Percentiles rank a stretch among this genome's conserved stretches.
phyloP scores from a whole-genome alignment of 106 monocot genomes.

The Narthecium ossifragum region DNA sequence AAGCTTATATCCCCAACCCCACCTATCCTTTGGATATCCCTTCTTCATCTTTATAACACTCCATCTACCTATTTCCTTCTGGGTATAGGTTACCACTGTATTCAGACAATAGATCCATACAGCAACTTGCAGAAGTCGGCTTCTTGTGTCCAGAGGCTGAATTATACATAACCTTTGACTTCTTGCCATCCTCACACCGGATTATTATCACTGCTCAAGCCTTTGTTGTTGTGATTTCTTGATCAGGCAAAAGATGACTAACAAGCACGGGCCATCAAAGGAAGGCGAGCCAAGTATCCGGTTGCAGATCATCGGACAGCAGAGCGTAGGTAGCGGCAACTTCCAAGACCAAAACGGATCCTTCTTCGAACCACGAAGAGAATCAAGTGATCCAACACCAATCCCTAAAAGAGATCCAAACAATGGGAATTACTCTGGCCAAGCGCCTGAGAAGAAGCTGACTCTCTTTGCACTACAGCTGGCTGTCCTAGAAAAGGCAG shows the following conservation, averaged over 20 bases:
- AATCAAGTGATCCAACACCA: not conserved
- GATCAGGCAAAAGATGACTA: not conserved
- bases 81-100: too few relatives aligned
- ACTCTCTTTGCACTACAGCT: slow-evolving; percentile 12
- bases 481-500: slow-evolving; percentile 12
- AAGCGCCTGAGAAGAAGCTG: slow-evolving; percentile 14
- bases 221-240: too few relatives aligned
- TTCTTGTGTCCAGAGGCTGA: too few relatives aligned
- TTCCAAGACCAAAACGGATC: not conserved
- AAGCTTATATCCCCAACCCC: too few relatives aligned
- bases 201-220: too few relatives aligned
- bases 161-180: too few relatives aligned
- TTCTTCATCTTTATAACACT: too few relatives aligned
- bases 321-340: not conserved
- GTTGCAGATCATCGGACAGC: not conserved
- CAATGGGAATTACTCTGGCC: not conserved
- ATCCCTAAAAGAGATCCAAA: not conserved
- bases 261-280: not conserved
- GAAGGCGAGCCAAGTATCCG: not conserved
- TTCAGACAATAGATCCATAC: too few relatives aligned
- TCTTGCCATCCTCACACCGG: too few relatives aligned
- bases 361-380: not conserved
- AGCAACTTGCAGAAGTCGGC: too few relatives aligned
- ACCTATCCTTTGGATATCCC: too few relatives aligned
- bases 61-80: too few relatives aligned